Conservation (phyloP, 768 basidiomycete species). For the Pisolithus microcarpus region DNA sequence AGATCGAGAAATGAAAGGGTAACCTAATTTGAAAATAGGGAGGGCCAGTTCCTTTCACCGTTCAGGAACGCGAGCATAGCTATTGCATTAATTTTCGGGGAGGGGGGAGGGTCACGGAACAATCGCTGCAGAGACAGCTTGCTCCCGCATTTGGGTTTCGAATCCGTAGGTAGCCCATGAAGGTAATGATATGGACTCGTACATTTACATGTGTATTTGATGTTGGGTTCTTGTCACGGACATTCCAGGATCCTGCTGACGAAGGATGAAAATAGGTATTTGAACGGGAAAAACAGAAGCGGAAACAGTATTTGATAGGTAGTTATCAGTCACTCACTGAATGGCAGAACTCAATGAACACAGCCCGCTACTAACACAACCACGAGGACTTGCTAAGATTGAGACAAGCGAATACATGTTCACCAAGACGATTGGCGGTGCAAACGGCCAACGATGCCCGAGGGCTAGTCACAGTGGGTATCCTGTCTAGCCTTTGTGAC, state of each 20-base stretch:
- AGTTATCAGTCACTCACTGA: not conserved
- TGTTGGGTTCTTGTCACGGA: no score
- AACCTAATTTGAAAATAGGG: constrained; percentile 7
- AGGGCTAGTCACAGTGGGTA: not conserved
- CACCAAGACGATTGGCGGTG: not conserved
- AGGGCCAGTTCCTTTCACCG: constrained; percentile 18
- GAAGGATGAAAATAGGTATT: no score
- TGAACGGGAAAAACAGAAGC: no score
- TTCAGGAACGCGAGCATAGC: constrained; percentile 20
- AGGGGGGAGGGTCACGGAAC: no score
- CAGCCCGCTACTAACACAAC: not conserved
- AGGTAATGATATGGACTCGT: no score
- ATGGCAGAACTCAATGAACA: not conserved
- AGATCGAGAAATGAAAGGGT: not conserved
- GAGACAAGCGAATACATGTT: not conserved
- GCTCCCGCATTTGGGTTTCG: no score
- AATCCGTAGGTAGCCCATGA: no score
- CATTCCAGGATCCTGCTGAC: no score
- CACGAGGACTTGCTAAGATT: not conserved
- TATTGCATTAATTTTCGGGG: constrained; percentile 5
- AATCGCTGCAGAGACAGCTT: no score
- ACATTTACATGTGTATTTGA: no score
- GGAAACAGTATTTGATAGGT: no score
- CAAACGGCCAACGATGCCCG: not conserved
- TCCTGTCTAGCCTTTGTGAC: not conserved